Base-by-base conservation (phyloP, 2,329 filamentous ascomycete genomes). In the Ceratocystis lukuohia region DNA sequence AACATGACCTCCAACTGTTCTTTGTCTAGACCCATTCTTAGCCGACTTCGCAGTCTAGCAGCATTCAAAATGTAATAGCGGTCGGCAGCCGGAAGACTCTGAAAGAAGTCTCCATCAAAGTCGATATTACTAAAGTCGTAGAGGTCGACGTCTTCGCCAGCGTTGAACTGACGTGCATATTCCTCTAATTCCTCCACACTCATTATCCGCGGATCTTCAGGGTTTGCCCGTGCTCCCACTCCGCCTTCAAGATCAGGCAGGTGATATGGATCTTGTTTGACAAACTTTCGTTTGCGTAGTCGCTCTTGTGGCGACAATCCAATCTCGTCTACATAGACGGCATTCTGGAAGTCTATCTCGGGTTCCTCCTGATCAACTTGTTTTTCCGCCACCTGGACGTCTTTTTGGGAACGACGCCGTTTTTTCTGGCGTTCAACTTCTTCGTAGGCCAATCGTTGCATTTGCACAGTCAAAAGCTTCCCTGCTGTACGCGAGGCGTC, bases 111-210 rank as follows among this genome's bases (percentile, higher is more conserved):
- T 70, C 92, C 90, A 70, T 97, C 89, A 72, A 97, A 99, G 73
- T 99, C 94, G 71, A 99, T 99, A 76, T 97, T 97, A 73, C 89
- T 95, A 73, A 99, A 99, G 76, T 97, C 93, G 75, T 97, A 97
- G 4, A 92, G 76, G 70, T 87, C 87, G 71, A 97, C 88, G 74
- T 97, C 93, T 75, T 97, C 91, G 65, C 94, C 94, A 68, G 85
- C 85, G 72, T 96, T 85, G 72, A 97, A 97, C 70, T 97, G 92
- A 64, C 87, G 82, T 2, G 95, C 93, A 74, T 99, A 99, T 70
- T 93, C 88, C 76, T 97, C 91, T 67, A 99, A 77, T 73, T 99
- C 93, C 72, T 96, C 91, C 28, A 95, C 83, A 65, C 88, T 95
- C 94, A 99, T 97, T 71, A 99, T 93, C 17, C 95, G 84, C 2